Conservation (phyloP, 1,284 basidiomycete species). For the Cutaneotrichosporon sp. region DNA sequence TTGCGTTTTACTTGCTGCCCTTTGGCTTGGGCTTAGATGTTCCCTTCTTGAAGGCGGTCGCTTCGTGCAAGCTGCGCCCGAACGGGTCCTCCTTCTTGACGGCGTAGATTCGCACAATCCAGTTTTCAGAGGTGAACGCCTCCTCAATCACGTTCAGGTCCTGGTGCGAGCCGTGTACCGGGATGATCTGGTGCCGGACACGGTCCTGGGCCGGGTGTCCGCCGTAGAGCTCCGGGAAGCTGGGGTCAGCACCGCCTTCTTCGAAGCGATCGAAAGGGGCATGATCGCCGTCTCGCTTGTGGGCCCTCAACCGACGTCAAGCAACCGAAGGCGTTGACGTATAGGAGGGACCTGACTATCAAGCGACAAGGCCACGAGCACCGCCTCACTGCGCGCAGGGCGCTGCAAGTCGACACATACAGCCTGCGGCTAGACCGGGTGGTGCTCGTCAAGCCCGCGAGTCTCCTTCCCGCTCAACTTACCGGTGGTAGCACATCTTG, state of each 20-base stretch:
- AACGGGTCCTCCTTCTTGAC: constrained; percentile 93
- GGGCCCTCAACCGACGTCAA: too few relatives aligned
- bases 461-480: too few relatives aligned
- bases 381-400: too few relatives aligned
- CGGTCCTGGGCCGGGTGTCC: constrained; percentile 69
- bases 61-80: constrained; percentile 78
- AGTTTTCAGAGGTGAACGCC: constrained; percentile 95
- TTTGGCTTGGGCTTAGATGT: not conserved
- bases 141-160: constrained; percentile 83
- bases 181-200: constrained; percentile 75
- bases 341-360: too few relatives aligned
- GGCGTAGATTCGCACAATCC: constrained; percentile 95
- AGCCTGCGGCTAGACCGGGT: too few relatives aligned
- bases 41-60: constrained; percentile 71
- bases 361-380: too few relatives aligned
- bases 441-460: too few relatives aligned
- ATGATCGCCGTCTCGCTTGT: too few relatives aligned
- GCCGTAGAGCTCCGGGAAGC: constrained; percentile 82
- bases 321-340: too few relatives aligned
- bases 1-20: not conserved
- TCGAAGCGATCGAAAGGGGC: too few relatives aligned
- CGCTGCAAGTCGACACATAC: too few relatives aligned
- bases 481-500: constrained; percentile 95
- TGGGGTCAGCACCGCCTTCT: constrained; percentile 35
- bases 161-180: constrained; percentile 59